phyloP scores from a whole-genome alignment of 257 asterid genomes.

The Solanum pennellii region DNA sequence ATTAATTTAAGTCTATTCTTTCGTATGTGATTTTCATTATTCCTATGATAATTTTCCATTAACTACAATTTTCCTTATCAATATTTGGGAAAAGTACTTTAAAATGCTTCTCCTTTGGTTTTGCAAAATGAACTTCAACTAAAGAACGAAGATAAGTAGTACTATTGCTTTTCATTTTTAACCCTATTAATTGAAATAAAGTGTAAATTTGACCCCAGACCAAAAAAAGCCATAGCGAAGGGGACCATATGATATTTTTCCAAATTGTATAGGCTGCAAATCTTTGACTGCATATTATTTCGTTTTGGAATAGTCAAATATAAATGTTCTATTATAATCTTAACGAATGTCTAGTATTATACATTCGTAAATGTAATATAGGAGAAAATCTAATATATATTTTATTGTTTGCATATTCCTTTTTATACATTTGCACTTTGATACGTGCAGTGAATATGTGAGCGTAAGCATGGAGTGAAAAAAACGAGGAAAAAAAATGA shows the following conservation, averaged over 20 bases:
- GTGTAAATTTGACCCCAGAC: background rate
- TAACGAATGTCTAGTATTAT: no score
- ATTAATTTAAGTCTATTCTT: no score
- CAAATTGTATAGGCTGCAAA: background rate
- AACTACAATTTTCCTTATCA: background rate
- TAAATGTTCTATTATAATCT: no score
- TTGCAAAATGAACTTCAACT: background rate
- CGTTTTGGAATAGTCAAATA: background rate
- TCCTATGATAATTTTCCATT: background rate
- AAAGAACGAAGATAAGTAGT: background rate
- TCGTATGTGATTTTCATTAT: background rate
- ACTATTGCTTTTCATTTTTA: background rate
- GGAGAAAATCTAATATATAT: no score
- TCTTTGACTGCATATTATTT: background rate
- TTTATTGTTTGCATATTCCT: no score
- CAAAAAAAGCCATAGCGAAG: background rate
- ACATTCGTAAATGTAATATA: no score
- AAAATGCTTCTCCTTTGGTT: background rate
- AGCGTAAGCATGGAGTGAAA: no score
- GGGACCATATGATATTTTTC: background rate
- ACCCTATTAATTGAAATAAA: background rate
- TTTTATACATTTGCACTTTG: no score
- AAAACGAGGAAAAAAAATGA: no score
- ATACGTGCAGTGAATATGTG: no score
- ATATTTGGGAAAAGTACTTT: background rate